Evolutionary conservation across 305 asterid species (phyloP).

Genomic region (Euphrasia arctica): DNA sequence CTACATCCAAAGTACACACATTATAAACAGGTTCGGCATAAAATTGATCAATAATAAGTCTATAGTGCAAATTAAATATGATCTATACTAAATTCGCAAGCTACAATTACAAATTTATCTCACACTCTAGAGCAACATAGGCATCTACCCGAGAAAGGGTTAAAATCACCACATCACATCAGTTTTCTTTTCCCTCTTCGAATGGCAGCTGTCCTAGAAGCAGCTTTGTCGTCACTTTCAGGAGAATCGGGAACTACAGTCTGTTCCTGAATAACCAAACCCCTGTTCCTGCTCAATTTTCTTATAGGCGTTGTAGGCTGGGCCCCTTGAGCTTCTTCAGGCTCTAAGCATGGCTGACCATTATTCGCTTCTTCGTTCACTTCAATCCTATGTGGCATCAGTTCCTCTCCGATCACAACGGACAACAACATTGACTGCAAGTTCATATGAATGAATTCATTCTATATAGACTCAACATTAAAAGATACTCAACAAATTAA

Average conservation of each 20-base stretch:
- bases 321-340: slow-evolving; percentile 38
- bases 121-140: neutral
- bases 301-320: slow-evolving; percentile 77
- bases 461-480: neutral
- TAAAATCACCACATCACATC: slow-evolving; percentile 15
- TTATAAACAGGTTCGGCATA: slow-evolving; percentile 28
- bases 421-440: slow-evolving; percentile 74
- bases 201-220: slow-evolving; percentile 47
- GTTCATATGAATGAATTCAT: slow-evolving; percentile 7
- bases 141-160: neutral
- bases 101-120: neutral
- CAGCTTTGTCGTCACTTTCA: slow-evolving; percentile 42
- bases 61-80: neutral
- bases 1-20: neutral
- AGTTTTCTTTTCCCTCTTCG: slow-evolving; percentile 74
- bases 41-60: slow-evolving; percentile 4
- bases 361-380: slow-evolving; percentile 17
- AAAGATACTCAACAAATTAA: neutral
- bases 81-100: neutral
- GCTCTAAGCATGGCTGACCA: slow-evolving; percentile 29
- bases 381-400: slow-evolving; percentile 72
- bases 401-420: slow-evolving; percentile 67
- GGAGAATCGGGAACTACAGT: slow-evolving; percentile 74
- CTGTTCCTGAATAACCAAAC: slow-evolving; percentile 82
- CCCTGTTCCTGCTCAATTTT: slow-evolving; percentile 79